Evolutionary conservation across 805 yeast genomes (phyloP).

Genomic region (Wickerhamiella cacticola): DNA sequence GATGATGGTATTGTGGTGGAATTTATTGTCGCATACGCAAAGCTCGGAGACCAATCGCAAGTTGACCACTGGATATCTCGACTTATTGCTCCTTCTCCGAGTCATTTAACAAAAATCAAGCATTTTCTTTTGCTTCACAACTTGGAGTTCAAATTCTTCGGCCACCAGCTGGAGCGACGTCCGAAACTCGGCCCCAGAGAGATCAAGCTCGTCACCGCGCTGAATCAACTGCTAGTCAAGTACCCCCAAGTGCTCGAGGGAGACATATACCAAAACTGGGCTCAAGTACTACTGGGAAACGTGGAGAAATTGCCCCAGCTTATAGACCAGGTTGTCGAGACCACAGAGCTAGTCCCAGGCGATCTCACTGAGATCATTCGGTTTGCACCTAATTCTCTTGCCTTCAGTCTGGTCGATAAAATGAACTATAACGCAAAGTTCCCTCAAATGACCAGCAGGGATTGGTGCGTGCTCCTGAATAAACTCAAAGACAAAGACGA

Average conservation of each 20-base stretch:
- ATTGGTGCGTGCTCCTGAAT: neutral
- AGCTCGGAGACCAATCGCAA: neutral
- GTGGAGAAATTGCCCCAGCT: neutral
- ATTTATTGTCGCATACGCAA: constrained; percentile 1
- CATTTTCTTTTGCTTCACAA: neutral
- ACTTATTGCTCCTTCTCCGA: neutral
- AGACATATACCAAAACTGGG: neutral
- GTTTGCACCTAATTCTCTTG: neutral
- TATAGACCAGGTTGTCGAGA: neutral
- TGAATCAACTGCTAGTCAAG: neutral
- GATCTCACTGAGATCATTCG: neutral
- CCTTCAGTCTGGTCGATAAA: neutral
- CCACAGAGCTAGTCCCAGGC: neutral
- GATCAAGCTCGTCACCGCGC: neutral
- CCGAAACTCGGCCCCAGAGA: neutral
- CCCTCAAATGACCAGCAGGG: neutral
- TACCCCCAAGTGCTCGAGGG: neutral
- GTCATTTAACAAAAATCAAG: neutral
- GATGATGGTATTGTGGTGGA: neutral
- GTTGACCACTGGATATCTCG: constrained; percentile 1
- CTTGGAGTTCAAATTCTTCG: neutral
- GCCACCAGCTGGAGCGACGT: neutral
- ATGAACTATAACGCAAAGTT: neutral
- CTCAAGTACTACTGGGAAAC: constrained; percentile 1
- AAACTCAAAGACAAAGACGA: neutral